Conservation (phyloP, 768 basidiomycete genomes). For the Mycena polygramma region DNA sequence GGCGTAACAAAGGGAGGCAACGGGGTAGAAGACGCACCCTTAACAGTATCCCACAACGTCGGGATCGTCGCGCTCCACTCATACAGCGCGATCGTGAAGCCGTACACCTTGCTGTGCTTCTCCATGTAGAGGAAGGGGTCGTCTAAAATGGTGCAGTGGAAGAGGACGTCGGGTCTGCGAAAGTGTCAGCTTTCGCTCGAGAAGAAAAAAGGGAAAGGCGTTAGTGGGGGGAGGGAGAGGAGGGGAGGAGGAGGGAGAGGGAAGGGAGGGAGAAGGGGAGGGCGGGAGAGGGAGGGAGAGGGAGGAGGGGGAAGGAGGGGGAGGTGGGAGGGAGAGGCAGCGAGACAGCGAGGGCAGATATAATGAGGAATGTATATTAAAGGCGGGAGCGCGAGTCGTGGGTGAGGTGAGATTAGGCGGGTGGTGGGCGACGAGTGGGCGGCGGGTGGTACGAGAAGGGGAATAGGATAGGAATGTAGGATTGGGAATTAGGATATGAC, state of each 20-base stretch:
- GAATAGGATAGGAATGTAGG: too few relatives aligned
- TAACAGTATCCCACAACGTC: slow-evolving; percentile 78
- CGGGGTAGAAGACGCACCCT: slow-evolving; percentile 53
- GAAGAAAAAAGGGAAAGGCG: not conserved
- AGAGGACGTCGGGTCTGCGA: slow-evolving; percentile 70
- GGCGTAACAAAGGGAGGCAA: not conserved
- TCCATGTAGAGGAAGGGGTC: slow-evolving; percentile 84
- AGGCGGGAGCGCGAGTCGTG: too few relatives aligned
- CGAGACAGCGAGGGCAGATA: not conserved
- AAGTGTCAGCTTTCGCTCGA: not conserved
- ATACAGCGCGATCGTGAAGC: slow-evolving; percentile 80
- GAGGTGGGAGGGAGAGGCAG: not conserved
- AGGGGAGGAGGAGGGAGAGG: not conserved
- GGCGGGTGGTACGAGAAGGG: too few relatives aligned
- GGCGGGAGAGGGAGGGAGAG: not conserved
- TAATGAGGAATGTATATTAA: too few relatives aligned
- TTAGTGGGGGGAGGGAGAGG: too few relatives aligned
- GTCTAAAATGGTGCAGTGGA: slow-evolving; percentile 75
- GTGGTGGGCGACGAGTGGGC: too few relatives aligned
- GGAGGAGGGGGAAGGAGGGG: not conserved
- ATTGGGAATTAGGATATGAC: too few relatives aligned
- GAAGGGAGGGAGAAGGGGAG: not conserved
- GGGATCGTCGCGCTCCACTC: slow-evolving; percentile 83
- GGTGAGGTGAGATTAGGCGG: too few relatives aligned
- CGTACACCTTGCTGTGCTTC: slow-evolving; percentile 76